Conservation (phyloP, 345 rosid species). For the Fremontodendron californicum region DNA sequence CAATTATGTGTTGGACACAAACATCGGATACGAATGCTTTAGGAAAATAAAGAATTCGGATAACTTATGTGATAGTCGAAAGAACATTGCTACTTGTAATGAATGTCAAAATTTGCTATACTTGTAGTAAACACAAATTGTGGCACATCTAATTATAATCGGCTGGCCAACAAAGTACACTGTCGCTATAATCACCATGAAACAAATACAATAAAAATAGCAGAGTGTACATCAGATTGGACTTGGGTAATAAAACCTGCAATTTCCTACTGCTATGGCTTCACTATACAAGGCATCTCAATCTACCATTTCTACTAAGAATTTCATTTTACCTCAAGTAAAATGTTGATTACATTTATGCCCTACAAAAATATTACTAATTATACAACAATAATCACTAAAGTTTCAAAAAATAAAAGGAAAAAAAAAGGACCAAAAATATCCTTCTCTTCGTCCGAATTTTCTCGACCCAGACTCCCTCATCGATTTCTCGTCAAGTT, state of each 20-base stretch:
- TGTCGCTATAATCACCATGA: neutral
- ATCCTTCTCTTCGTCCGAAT: neutral
- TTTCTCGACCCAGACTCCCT: neutral
- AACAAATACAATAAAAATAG: neutral
- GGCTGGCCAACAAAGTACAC: neutral
- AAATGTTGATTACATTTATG: neutral
- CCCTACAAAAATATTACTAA: slow-evolving; percentile 9
- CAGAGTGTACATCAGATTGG: neutral
- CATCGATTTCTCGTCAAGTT: neutral
- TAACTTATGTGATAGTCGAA: neutral
- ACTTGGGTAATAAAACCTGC: neutral
- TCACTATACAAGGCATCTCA: neutral
- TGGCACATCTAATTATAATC: neutral
- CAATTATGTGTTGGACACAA: too few relatives aligned
- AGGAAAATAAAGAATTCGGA: too few relatives aligned
- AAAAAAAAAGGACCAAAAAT: neutral
- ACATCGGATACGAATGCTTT: too few relatives aligned
- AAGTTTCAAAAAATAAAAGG: neutral
- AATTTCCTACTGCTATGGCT: neutral
- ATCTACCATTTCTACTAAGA: neutral
- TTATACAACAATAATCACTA: neutral
- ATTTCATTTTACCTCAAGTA: neutral
- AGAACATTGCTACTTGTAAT: neutral
- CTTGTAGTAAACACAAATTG: neutral
- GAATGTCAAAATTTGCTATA: neutral